phyloP scores from a whole-genome alignment of 345 rosid species.

The Firmiana major region DNA sequence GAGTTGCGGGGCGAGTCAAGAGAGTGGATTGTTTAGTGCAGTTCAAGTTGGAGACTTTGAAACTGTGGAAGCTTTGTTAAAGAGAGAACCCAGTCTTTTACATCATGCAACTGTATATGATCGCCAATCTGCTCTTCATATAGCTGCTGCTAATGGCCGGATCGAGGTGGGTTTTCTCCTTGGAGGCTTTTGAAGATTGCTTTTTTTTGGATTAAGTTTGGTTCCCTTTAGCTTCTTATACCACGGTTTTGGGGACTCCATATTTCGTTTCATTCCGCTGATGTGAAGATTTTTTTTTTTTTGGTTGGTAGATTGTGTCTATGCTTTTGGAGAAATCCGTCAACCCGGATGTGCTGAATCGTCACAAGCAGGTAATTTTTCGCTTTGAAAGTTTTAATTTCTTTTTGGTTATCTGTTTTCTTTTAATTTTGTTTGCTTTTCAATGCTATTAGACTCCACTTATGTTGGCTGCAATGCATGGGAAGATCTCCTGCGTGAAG shows the following conservation, averaged over 20 bases:
- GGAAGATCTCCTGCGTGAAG: slow-evolving; percentile 73
- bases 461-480: slow-evolving; percentile 98
- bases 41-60: slow-evolving; percentile 69
- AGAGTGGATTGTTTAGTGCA: slow-evolving; percentile 66
- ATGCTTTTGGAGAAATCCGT: slow-evolving; percentile 68
- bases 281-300: slow-evolving; percentile 5
- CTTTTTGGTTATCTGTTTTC: not conserved
- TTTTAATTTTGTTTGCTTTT: not conserved
- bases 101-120: slow-evolving; percentile 61
- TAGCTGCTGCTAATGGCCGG: slow-evolving; percentile 98
- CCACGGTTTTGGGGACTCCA: not conserved
- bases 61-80: slow-evolving; percentile 42
- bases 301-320: slow-evolving; percentile 52
- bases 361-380: slow-evolving; percentile 74
- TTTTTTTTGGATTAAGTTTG: not conserved
- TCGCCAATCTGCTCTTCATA: slow-evolving; percentile 82
- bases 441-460: slow-evolving; percentile 70
- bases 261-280: slow-evolving; percentile 15
- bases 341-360: slow-evolving; percentile 81
- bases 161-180: slow-evolving; percentile 57
- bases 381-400: not conserved
- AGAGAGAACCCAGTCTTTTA: slow-evolving; percentile 51
- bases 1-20: slow-evolving; percentile 69
- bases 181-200: slow-evolving; percentile 2
- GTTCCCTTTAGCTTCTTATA: slow-evolving; percentile 1